Percentiles rank a stretch among this genome's conserved stretches.
phyloP scores from a whole-genome alignment of 768 basidiomycete species.

The Hebeloma cylindrosporum region DNA sequence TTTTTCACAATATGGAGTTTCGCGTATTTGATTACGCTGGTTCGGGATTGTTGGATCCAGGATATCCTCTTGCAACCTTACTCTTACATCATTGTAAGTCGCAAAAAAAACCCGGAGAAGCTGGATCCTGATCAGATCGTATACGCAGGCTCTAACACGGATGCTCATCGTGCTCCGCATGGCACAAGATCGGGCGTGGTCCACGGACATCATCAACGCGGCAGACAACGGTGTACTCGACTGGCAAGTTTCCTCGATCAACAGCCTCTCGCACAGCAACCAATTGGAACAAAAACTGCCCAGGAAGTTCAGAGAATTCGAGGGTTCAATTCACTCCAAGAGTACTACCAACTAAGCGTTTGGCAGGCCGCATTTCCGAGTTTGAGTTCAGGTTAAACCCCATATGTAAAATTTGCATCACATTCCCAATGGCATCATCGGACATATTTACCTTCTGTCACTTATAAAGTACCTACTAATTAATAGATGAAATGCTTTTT shows the following conservation, averaged over 20 bases:
- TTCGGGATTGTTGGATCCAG: conserved; percentile 24
- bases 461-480: too few relatives aligned
- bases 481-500: too few relatives aligned
- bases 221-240: conserved; percentile 34
- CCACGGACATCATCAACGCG: conserved; percentile 33
- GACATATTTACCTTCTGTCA: too few relatives aligned
- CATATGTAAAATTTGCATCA: too few relatives aligned
- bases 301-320: conserved; percentile 22
- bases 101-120: neutral
- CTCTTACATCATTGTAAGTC: conserved; percentile 31
- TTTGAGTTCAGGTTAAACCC: too few relatives aligned
- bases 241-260: conserved; percentile 40
- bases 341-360: conserved; percentile 7
- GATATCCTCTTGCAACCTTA: conserved; percentile 34
- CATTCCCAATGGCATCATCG: too few relatives aligned
- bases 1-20: conserved; percentile 38
- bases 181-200: conserved; percentile 42
- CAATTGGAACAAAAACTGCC: conserved; percentile 18
- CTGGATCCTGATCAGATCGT: neutral
- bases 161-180: conserved; percentile 41
- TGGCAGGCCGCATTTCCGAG: too few relatives aligned
- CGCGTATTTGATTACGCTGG: conserved; percentile 28
- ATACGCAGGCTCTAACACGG: conserved; percentile 33
- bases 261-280: conserved; percentile 27
- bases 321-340: conserved; percentile 21